Base-by-base conservation (phyloP, 2,329 filamentous ascomycete species). In the Exophiala spinifera region DNA sequence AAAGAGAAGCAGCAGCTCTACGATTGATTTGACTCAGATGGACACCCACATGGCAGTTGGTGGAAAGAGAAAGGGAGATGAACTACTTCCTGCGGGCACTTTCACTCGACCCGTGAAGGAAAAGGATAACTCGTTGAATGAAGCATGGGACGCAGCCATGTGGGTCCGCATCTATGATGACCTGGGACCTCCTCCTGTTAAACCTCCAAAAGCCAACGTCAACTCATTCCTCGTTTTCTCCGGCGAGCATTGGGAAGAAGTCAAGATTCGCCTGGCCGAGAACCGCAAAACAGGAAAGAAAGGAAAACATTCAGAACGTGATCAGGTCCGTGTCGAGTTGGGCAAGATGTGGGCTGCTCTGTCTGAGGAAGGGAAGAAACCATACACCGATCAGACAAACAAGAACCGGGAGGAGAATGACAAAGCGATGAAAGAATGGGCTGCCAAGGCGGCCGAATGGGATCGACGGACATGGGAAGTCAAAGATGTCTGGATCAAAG, bases 141-240 rank as follows among this genome's bases (percentile, higher is more conserved):
- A 77, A 57, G 75, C 78, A 46, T 82, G 83, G 62, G 81, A 85
- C 63, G 74, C 79, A 40, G 77, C 76, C 4, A 79, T 85, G 62
- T 77, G 80, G 61, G 75, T 74, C 11, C 76, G 77, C n/a, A 80
- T 85, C 53, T 71, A 80, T 28, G 69, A 71, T 15, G 72, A 80
- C 61, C 82, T 96, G 43, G 92, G 92, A n/a, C 82, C 87, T 15
- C 83, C 87, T 3, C 88, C 90, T 0, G 74, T 80, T 52, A 85
- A 83, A 48, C 91, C 92, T 3, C 74, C 78, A 48, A 89, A 92
- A 61, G 80, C 86, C 0, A 84, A 86, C 0, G 84, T 87, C 3
- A 97, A 95, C 66, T 88, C 92, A 0, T 97, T 96, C 70, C 79
- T 95, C 23, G 79, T 96, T 46, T 99, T 88, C 72, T 92, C 91